A percentile compares a stretch with the other conserved stretches of the same genome.
phyloP scores from a whole-genome alignment of 345 rosid species.

The Euphorbia peplus region DNA sequence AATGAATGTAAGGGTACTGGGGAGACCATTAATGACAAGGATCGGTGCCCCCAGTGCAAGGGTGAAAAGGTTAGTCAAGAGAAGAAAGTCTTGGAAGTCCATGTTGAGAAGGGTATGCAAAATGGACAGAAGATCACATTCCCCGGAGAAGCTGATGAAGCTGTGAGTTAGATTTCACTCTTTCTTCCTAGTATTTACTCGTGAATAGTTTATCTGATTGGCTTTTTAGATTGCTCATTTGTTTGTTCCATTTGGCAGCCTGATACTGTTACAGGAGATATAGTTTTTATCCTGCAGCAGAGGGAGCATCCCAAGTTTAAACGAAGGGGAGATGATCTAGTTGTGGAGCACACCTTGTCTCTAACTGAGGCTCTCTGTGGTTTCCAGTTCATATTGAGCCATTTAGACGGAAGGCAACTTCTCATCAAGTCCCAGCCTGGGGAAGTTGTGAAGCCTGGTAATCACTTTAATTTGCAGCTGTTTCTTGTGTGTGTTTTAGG shows the following conservation, averaged over 20 bases:
- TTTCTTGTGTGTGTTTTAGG: not conserved
- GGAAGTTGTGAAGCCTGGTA: slow-evolving; percentile 72
- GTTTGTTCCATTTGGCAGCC: slow-evolving; percentile 40
- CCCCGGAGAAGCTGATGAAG: slow-evolving; percentile 43
- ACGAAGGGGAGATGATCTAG: slow-evolving; percentile 70
- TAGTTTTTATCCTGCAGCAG: slow-evolving; percentile 63
- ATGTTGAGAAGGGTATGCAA: slow-evolving; percentile 44
- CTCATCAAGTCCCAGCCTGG: slow-evolving; percentile 73
- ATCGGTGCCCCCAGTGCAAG: slow-evolving; percentile 39
- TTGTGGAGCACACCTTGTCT: slow-evolving; percentile 67
- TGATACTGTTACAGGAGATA: slow-evolving; percentile 44
- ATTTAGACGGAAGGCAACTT: slow-evolving; percentile 70
- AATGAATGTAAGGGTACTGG: slow-evolving; percentile 43
- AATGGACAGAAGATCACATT: slow-evolving; percentile 40
- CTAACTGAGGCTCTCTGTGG: slow-evolving; percentile 76
- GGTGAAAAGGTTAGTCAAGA: slow-evolving; percentile 42
- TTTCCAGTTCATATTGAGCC: slow-evolving; percentile 62
- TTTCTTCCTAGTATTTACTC: not conserved
- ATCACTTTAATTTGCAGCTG: not conserved
- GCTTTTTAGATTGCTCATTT: not conserved
- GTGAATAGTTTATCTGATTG: too few species aligned
- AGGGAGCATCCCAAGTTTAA: slow-evolving; percentile 66
- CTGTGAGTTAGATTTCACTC: slow-evolving; percentile 16
- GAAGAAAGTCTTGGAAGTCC: slow-evolving; percentile 41
- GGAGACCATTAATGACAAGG: slow-evolving; percentile 37